Conservation (phyloP, 176 grass and related monocot species). For the Zoysia pacifica region DNA sequence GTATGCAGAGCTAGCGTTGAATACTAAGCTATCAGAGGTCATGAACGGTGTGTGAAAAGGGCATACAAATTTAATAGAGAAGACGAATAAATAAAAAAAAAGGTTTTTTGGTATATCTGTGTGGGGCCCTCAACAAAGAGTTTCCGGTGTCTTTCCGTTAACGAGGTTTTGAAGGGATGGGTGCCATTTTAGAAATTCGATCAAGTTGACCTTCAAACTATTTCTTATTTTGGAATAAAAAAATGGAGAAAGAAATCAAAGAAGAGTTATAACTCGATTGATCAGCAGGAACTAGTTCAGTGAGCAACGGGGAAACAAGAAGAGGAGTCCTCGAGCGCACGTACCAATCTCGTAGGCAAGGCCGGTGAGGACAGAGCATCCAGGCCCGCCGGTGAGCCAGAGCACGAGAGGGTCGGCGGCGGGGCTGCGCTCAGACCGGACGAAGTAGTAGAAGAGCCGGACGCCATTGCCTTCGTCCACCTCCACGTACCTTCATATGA, state of each 20-base stretch:
- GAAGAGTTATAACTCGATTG: background rate
- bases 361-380: conserved; percentile 57
- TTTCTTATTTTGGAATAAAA: background rate
- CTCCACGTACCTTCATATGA: conserved; percentile 32
- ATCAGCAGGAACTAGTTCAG: background rate
- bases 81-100: background rate
- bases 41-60: background rate
- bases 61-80: background rate
- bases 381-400: conserved; percentile 62
- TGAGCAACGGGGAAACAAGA: background rate
- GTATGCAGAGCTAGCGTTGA: background rate
- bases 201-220: background rate
- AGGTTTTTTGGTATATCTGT: too few relatives aligned
- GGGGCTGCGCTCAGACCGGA: conserved; percentile 44
- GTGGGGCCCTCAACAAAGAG: background rate
- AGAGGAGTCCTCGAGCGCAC: too few relatives aligned
- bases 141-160: background rate
- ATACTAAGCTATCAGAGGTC: too few relatives aligned
- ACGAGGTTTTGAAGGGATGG: background rate
- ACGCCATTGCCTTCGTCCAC: conserved; percentile 45
- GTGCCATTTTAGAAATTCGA: background rate
- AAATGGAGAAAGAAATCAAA: background rate
- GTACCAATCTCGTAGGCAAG: conserved; percentile 61
- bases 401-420: conserved; percentile 47
- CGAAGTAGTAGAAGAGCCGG: conserved; percentile 68